Conservation (phyloP, 306 rosid species). For the Arachis stenosperma region DNA sequence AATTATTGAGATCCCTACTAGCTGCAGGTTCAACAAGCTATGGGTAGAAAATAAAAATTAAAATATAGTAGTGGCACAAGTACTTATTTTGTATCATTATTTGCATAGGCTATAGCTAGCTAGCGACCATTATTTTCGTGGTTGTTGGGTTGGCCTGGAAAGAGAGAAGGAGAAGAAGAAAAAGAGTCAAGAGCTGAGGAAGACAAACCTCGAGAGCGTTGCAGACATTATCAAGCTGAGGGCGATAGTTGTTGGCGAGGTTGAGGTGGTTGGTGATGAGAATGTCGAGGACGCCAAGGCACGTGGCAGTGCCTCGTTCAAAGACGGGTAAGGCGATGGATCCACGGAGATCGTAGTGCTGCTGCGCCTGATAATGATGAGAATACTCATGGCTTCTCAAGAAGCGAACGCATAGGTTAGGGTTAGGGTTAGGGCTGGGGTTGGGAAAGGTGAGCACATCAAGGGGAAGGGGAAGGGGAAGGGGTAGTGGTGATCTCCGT, state of each 20-base stretch:
- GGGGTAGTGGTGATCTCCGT: conserved; percentile 11
- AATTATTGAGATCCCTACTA: background rate
- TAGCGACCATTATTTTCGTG: background rate
- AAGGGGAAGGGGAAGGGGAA: too few species aligned
- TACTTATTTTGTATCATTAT: background rate
- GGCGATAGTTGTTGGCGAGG: conserved; percentile 41
- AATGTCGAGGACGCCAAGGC: conserved; percentile 62
- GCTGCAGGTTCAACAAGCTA: background rate
- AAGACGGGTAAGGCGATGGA: conserved; percentile 60
- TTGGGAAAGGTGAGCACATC: background rate
- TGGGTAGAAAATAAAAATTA: background rate
- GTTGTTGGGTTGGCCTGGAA: background rate
- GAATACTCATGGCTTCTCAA: conserved; percentile 50
- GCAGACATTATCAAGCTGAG: conserved; percentile 47
- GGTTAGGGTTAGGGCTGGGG: conserved; percentile 8
- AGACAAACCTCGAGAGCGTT: conserved; percentile 52
- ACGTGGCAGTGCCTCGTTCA: conserved; percentile 48
- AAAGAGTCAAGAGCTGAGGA: background rate
- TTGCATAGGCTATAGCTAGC: background rate
- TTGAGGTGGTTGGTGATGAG: conserved; percentile 36
- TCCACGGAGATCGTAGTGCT: conserved; percentile 33
- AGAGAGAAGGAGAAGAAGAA: background rate
- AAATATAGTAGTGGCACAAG: background rate
- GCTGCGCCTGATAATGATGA: background rate
- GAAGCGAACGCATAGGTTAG: conserved; percentile 38